Evolutionary conservation across 2,329 filamentous ascomycete genomes (phyloP).

Genomic region (Aspergillus novoparasiticus): DNA sequence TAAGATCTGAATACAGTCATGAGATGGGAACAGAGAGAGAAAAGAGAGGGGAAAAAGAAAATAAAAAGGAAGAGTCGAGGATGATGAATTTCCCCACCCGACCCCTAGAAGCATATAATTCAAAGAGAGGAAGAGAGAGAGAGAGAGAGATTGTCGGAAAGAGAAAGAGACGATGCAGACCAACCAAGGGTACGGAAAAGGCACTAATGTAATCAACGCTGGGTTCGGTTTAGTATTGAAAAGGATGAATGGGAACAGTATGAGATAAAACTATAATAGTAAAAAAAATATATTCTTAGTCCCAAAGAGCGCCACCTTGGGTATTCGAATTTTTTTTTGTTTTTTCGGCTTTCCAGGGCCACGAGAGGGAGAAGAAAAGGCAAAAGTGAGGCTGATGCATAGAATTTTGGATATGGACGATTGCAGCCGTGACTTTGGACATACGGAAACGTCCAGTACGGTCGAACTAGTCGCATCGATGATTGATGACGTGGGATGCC

Average conservation of each 20-base stretch:
- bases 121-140: neutral
- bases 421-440: conserved; percentile 2
- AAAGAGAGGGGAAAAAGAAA: conserved; percentile 4
- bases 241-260: conserved; percentile 1
- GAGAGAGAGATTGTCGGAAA: neutral
- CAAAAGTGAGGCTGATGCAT: conserved; percentile 20
- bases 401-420: neutral
- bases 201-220: conserved; percentile 14
- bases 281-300: neutral
- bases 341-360: neutral
- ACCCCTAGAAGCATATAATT: neutral
- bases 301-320: neutral
- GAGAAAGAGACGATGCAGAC: conserved; percentile 12
- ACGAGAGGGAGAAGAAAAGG: conserved; percentile 1
- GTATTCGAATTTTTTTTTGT: neutral
- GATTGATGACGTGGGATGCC: conserved; percentile 14
- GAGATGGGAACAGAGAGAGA: neutral
- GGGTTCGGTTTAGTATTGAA: conserved; percentile 9
- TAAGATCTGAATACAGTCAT: neutral
- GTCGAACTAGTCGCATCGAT: neutral
- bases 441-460: neutral
- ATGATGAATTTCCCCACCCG: neutral
- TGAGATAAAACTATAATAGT: conserved; percentile 2
- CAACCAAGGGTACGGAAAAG: conserved; percentile 20
- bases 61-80: conserved; percentile 9